Conservation (phyloP, 2,329 filamentous ascomycete genomes). For the Pyrenophora tritici-repentis region DNA sequence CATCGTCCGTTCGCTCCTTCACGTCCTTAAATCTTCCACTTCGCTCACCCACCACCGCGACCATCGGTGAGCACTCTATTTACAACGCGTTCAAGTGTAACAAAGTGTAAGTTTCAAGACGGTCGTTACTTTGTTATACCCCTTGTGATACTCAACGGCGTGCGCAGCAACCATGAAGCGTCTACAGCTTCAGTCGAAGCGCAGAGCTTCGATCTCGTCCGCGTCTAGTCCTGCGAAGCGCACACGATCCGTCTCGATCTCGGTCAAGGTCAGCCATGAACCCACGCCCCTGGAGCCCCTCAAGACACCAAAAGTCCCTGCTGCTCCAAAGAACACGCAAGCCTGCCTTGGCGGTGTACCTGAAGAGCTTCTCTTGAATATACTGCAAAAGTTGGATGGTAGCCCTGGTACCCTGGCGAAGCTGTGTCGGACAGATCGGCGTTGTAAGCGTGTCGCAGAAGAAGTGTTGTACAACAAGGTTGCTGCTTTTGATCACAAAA, state of each 20-base stretch:
- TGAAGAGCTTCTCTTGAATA: slow-evolving; percentile 11
- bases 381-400: not conserved
- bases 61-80: no score
- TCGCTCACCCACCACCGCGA: no score
- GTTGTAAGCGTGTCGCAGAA: slow-evolving; percentile 8
- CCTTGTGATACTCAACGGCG: no score
- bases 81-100: no score
- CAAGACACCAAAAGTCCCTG: not conserved
- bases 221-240: not conserved
- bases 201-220: slow-evolving; percentile 5
- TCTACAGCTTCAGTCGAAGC: not conserved
- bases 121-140: not conserved
- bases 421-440: slow-evolving; percentile 5
- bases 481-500: not conserved
- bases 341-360: slow-evolving; percentile 8
- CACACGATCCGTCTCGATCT: not conserved
- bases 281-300: not conserved
- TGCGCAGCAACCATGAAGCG: not conserved
- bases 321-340: not conserved
- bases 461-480: slow-evolving; percentile 6
- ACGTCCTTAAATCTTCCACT: no score
- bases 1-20: no score
- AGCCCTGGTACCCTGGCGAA: not conserved
- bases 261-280: not conserved
- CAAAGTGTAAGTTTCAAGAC: no score